Percentiles rank a stretch among this genome's conserved stretches.
Evolutionary conservation across 2,329 filamentous ascomycete species (phyloP).

Genomic region (Ophiostoma sp.): DNA sequence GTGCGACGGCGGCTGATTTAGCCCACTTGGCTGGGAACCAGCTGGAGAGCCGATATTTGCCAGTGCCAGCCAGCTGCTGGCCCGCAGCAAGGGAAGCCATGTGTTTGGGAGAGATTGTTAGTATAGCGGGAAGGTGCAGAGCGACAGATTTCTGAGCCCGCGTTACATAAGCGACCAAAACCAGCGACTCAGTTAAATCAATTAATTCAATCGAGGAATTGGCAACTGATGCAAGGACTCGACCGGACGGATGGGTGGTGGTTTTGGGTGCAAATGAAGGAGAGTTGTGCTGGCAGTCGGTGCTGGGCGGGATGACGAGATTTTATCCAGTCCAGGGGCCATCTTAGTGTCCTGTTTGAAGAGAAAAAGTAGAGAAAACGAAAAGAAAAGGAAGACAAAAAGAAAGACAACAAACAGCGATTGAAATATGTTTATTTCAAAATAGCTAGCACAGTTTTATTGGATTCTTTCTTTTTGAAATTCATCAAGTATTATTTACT

Average conservation of each 20-base stretch:
- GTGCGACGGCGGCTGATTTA: constrained; percentile 3
- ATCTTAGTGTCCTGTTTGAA: no score
- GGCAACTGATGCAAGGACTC: background rate
- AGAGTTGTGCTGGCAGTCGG: constrained; percentile 2
- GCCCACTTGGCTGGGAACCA: background rate
- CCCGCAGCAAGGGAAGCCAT: background rate
- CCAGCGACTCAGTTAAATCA: background rate
- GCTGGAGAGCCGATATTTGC: background rate
- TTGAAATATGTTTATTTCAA: no score
- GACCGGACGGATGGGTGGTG: background rate
- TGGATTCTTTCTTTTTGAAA: no score
- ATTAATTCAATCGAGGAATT: background rate
- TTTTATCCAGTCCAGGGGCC: background rate
- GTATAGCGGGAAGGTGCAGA: background rate
- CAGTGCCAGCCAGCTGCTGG: constrained; percentile 12
- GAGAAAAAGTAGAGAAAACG: no score
- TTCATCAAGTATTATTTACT: no score
- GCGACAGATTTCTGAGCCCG: background rate
- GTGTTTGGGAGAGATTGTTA: no score
- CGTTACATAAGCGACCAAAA: background rate
- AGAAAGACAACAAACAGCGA: no score
- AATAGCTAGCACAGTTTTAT: no score
- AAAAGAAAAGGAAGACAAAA: no score
- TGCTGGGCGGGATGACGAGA: background rate
- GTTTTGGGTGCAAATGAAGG: background rate